phyloP scores from a whole-genome alignment of 2,329 filamentous ascomycete species.

The Ophiosphaerella herpotricha region DNA sequence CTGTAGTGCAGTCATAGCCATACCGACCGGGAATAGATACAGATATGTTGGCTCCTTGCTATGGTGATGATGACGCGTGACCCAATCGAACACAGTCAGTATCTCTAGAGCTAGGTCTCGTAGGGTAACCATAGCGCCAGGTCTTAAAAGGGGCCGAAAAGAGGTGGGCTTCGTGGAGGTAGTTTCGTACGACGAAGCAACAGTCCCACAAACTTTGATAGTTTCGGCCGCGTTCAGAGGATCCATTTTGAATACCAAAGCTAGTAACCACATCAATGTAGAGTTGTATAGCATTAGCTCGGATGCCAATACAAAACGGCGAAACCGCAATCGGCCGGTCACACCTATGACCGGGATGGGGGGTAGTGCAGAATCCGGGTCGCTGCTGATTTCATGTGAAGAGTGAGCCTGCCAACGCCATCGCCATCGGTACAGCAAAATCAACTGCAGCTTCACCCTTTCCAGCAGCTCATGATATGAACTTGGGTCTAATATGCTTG shows the following conservation, averaged over 20 bases:
- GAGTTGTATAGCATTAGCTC: not conserved
- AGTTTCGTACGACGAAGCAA: not conserved
- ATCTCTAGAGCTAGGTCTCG: not conserved
- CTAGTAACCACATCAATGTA: not conserved
- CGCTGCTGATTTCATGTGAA: not conserved
- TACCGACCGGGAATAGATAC: not conserved
- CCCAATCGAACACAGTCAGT: not conserved
- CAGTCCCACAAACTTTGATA: not conserved
- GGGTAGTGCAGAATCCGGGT: not conserved
- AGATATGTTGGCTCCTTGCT: slow-evolving; percentile 1
- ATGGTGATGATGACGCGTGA: not conserved
- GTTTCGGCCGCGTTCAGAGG: not conserved
- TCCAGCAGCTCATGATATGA: not conserved
- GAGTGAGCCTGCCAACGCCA: not conserved
- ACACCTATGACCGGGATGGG: not conserved
- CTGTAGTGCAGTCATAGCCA: not conserved
- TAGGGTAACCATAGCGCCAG: not conserved
- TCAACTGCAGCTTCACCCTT: not conserved
- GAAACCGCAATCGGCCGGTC: not conserved
- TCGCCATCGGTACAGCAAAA: not conserved
- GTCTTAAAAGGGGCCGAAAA: not conserved
- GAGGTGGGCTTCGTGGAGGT: not conserved
- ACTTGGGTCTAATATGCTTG: not conserved
- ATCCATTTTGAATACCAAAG: not conserved
- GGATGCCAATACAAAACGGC: not conserved